phyloP scores from a whole-genome alignment of 306 rosid genomes.

The Lablab purpureus region DNA sequence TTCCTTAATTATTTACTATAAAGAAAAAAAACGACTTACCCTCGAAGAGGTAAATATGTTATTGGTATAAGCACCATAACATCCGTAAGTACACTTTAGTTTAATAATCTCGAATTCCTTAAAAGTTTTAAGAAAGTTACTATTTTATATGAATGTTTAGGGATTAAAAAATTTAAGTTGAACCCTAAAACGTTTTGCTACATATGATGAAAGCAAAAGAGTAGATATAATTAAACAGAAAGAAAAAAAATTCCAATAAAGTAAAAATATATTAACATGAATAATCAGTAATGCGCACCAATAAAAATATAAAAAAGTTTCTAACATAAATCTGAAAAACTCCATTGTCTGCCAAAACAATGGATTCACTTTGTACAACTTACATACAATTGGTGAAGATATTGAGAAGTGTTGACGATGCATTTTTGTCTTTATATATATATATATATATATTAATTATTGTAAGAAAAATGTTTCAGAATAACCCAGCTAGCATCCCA shows the following conservation, averaged over 20 bases:
- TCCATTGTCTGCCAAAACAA: slow-evolving; percentile 3
- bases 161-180: neutral
- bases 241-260: neutral
- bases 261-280: neutral
- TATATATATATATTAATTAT: neutral
- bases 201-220: neutral
- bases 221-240: neutral
- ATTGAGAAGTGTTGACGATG: neutral
- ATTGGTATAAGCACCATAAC: too few relatives aligned
- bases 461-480: neutral
- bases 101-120: neutral
- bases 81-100: neutral
- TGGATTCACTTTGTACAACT: neutral
- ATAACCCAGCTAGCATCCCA: slow-evolving; percentile 16
- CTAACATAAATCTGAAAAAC: neutral
- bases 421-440: slow-evolving; percentile 9
- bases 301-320: neutral
- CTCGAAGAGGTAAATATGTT: too few relatives aligned
- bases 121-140: neutral
- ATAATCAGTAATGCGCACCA: neutral
- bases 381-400: neutral
- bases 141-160: neutral
- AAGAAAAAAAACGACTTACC: too few relatives aligned
- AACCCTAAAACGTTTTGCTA: neutral
- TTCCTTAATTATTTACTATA: too few relatives aligned